A percentile compares a stretch with the other conserved stretches of the same genome.
These are phyloP conservation scores for Logfia minima DNA, from an alignment of 129 eudicot genomes.

Conservation along the genomic window DNA sequence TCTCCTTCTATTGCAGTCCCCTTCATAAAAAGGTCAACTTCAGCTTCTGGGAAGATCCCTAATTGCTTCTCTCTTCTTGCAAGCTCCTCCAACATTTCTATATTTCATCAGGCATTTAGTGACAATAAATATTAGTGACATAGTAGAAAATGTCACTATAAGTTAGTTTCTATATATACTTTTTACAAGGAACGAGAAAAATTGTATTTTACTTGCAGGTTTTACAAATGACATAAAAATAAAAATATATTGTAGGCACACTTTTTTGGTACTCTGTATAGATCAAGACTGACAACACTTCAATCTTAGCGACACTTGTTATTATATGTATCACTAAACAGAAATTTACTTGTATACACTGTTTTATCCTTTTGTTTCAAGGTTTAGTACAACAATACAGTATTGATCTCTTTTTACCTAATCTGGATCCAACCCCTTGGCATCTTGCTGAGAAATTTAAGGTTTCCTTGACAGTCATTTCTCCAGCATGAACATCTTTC, in stretches of 20 bases:
- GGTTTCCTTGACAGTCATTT: constrained; percentile 78
- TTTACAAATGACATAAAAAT: too few relatives aligned
- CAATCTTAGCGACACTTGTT: too few relatives aligned
- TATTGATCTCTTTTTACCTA: constrained; percentile 35
- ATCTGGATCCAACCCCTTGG: constrained; percentile 76
- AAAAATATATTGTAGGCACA: too few relatives aligned
- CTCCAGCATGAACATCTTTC: constrained; percentile 67
- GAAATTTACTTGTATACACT: too few relatives aligned
- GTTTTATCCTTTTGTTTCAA: neutral
- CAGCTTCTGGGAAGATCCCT: constrained; percentile 71
- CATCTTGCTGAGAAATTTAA: constrained; percentile 84
- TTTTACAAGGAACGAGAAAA: too few relatives aligned
- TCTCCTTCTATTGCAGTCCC: constrained; percentile 80
- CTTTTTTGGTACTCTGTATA: too few relatives aligned
- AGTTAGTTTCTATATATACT: too few relatives aligned
- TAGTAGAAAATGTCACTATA: neutral
- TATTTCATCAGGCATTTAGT: neutral
- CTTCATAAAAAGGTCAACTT: constrained; percentile 82
- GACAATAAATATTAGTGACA: too few relatives aligned
- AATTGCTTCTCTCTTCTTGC: constrained; percentile 68
- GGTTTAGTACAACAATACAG: neutral
- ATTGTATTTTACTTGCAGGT: too few relatives aligned
- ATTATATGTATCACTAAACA: neutral
- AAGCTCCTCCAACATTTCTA: constrained; percentile 72
- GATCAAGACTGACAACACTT: too few relatives aligned